Percentiles rank a stretch among this genome's conserved stretches.
These are phyloP conservation scores for Pestalotiopsis fici DNA, from an alignment of 2,329 filamentous ascomycete species.

Conservation along the genomic window DNA sequence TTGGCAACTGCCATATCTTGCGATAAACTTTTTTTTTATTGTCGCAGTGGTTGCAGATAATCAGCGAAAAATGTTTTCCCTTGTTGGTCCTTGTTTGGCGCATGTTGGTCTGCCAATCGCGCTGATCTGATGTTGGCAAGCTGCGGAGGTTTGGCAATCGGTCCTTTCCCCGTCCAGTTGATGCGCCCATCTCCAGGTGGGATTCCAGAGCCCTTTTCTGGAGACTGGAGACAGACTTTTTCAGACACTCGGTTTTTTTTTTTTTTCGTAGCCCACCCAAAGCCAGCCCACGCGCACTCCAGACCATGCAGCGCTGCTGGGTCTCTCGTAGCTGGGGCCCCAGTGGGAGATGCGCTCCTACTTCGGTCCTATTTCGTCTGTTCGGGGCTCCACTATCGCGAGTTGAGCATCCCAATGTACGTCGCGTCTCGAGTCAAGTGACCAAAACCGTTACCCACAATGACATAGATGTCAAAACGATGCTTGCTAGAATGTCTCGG, in stretches of 20 bases:
- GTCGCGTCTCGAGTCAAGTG: constrained; percentile 11
- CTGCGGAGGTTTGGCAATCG: constrained; percentile 1
- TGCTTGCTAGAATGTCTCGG: neutral
- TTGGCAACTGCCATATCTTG: neutral
- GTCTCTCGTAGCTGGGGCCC: constrained; percentile 14
- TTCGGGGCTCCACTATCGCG: constrained; percentile 7
- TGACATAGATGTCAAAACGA: constrained; percentile 4
- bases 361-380: constrained; percentile 14
- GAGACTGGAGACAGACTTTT: neutral
- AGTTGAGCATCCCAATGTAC: constrained; percentile 1
- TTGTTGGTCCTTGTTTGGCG: too few relatives aligned
- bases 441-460: constrained; percentile 8
- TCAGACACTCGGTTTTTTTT: neutral
- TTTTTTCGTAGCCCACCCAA: too few relatives aligned
- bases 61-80: neutral
- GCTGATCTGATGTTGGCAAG: neutral
- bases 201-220: neutral
- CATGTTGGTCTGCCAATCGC: neutral
- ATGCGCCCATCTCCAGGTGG: constrained; percentile 3
- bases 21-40: neutral
- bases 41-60: neutral
- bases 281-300: constrained; percentile 6
- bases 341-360: constrained; percentile 14
- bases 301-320: neutral
- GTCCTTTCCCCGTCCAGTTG: constrained; percentile 5